These are phyloP conservation scores for Eucalyptus decipiens DNA, from an alignment of 345 rosid genomes.

Conservation along the genomic window DNA sequence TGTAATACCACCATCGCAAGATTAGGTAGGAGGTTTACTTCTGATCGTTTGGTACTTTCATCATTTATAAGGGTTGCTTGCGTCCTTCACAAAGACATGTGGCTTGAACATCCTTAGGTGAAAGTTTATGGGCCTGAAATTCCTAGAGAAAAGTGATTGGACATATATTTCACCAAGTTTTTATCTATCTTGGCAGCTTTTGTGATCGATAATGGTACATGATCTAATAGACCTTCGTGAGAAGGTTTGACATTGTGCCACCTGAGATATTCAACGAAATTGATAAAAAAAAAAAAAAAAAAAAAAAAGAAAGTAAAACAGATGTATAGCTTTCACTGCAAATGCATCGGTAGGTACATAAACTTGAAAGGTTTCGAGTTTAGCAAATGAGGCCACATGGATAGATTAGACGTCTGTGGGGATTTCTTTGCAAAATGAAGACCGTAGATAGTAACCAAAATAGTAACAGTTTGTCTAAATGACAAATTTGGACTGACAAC, in stretches of 20 bases:
- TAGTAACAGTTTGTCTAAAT: conserved; percentile 3
- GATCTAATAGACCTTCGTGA: conserved; percentile 28
- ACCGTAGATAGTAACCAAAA: conserved; percentile 18
- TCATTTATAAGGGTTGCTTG: not conserved
- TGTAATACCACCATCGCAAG: not conserved
- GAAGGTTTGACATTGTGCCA: conserved; percentile 29
- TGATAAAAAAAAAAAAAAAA: not conserved
- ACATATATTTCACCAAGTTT: conserved; percentile 29
- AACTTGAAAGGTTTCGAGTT: conserved; percentile 14
- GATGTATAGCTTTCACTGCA: not conserved
- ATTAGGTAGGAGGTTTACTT: not conserved
- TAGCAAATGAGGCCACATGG: conserved; percentile 17
- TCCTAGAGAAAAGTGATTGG: not conserved
- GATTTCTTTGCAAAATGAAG: conserved; percentile 21
- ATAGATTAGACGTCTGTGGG: conserved; percentile 7
- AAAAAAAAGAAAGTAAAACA: not conserved
- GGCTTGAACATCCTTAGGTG: too few relatives aligned
- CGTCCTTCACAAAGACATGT: not conserved
- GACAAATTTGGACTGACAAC: conserved; percentile 27
- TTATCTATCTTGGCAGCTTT: conserved; percentile 35
- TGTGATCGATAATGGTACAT: conserved; percentile 25
- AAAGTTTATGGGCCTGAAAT: not conserved
- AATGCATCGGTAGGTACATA: not conserved
- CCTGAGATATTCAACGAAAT: conserved; percentile 4
- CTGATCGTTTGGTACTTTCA: not conserved